Conservation (phyloP, 805 yeast genomes). For the Yamadazyma philogaea region DNA sequence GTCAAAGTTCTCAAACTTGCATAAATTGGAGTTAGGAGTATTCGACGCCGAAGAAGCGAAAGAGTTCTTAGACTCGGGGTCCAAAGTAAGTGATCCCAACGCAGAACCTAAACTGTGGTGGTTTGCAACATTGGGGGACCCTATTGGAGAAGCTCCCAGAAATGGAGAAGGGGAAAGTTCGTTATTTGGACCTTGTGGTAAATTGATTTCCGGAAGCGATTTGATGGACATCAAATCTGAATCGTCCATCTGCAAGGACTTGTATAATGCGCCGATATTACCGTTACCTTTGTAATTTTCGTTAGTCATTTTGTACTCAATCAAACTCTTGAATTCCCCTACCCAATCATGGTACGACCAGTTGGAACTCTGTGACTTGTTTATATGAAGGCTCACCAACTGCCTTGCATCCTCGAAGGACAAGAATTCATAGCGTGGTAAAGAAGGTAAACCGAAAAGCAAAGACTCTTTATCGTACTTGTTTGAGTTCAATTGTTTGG, state of each 20-base stretch:
- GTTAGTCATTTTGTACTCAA: conserved; percentile 14
- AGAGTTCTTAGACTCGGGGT: background rate
- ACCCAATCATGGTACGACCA: conserved; percentile 33
- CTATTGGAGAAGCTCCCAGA: conserved; percentile 4
- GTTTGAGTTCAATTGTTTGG: conserved; percentile 68
- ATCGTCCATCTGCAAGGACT: conserved; percentile 16
- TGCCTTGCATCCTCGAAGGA: conserved; percentile 26
- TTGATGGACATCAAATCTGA: conserved; percentile 13
- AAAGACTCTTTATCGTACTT: conserved; percentile 63
- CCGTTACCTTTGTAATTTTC: conserved; percentile 35
- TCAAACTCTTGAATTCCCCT: conserved; percentile 18
- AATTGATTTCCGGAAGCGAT: conserved; percentile 12
- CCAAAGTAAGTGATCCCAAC: conserved; percentile 1
- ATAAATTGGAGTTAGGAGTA: conserved; percentile 3
- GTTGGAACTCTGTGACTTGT: conserved; percentile 14
- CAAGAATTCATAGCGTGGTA: conserved; percentile 65
- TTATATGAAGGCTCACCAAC: conserved; percentile 20
- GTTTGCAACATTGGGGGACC: conserved; percentile 5
- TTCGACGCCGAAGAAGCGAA: background rate
- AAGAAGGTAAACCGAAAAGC: conserved; percentile 70
- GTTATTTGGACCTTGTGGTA: conserved; percentile 11
- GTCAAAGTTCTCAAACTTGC: conserved; percentile 9
- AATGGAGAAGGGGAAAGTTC: conserved; percentile 10
- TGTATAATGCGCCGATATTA: conserved; percentile 31
- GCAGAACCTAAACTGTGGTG: background rate